These are phyloP conservation scores for Suhomyces sp. DNA, from an alignment of 805 yeast genomes.

Conservation along the genomic window DNA sequence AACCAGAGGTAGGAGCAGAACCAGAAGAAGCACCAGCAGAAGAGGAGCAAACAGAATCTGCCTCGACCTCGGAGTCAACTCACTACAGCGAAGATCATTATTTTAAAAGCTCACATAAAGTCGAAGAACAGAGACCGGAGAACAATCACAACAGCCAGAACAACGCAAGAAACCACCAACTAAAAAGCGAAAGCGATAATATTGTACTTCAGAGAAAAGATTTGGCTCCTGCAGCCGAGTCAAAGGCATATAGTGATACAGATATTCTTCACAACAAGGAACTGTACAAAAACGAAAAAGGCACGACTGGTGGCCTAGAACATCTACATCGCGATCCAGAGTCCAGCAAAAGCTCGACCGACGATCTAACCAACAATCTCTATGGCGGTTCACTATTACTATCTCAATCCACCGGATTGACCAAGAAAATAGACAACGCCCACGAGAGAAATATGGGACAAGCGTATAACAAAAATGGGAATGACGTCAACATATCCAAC, in stretches of 20 bases:
- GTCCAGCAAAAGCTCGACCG: constrained; percentile 23
- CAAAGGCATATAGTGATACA: neutral
- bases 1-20: neutral
- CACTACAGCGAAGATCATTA: neutral
- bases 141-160: neutral
- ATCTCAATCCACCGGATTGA: constrained; percentile 43
- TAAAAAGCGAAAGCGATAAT: neutral
- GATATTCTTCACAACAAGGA: neutral
- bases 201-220: neutral
- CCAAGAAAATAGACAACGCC: constrained; percentile 29
- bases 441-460: constrained; percentile 6
- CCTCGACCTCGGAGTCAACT: neutral
- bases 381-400: constrained; percentile 43
- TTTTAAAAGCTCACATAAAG: neutral
- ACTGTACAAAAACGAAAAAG: neutral
- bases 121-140: neutral
- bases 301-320: neutral
- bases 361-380: constrained; percentile 27
- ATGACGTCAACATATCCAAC: constrained; percentile 3
- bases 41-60: neutral
- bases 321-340: neutral
- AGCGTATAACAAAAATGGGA: constrained; percentile 3
- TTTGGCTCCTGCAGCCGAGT: neutral
- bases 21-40: neutral
- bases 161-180: neutral